Percentiles rank a stretch among this genome's conserved stretches.
phyloP scores from a whole-genome alignment of 495 filamentous ascomycete genomes.

The Penicillium egyptiacum region DNA sequence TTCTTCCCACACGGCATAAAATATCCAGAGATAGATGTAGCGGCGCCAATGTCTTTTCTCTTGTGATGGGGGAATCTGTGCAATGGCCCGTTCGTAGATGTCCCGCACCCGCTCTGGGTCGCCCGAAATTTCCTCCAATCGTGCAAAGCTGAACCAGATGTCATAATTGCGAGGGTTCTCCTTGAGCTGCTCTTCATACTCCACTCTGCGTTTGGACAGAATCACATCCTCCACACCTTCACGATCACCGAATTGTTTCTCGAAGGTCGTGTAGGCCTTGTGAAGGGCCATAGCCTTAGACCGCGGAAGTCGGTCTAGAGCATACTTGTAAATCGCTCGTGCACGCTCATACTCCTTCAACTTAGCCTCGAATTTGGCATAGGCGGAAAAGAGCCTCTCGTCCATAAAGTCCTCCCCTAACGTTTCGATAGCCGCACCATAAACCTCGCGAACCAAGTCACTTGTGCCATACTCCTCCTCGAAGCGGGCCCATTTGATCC shows the following conservation, averaged over 20 bases:
- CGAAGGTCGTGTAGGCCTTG: constrained; percentile 92
- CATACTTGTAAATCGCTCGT: constrained; percentile 96
- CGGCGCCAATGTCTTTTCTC: constrained; percentile 97
- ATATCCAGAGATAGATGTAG: constrained; percentile 97
- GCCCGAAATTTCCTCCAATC: constrained; percentile 81
- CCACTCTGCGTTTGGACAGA: constrained; percentile 86
- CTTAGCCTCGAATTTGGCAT: constrained; percentile 89
- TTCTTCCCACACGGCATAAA: constrained; percentile 96
- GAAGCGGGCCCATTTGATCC: constrained; percentile 98
- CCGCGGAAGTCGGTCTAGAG: constrained; percentile 84
- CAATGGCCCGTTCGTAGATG: constrained; percentile 93
- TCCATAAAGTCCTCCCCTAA: constrained; percentile 96
- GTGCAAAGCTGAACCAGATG: constrained; percentile 91
- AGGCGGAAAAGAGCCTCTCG: constrained; percentile 90
- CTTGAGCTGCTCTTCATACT: constrained; percentile 91
- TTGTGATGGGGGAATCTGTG: constrained; percentile 90
- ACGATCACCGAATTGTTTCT: constrained; percentile 94
- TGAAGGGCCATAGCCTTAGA: constrained; percentile 83
- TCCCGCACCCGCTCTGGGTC: constrained; percentile 82
- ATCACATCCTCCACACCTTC: constrained; percentile 96
- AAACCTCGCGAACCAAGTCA: constrained; percentile 90
- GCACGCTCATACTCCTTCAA: constrained; percentile 93
- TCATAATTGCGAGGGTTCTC: constrained; percentile 95
- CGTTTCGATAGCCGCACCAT: constrained; percentile 82
- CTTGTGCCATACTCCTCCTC: constrained; percentile 93